Evolutionary conservation across 2,329 filamentous ascomycete genomes (phyloP).

Genomic region (Allantophomopsis cytisporea): DNA sequence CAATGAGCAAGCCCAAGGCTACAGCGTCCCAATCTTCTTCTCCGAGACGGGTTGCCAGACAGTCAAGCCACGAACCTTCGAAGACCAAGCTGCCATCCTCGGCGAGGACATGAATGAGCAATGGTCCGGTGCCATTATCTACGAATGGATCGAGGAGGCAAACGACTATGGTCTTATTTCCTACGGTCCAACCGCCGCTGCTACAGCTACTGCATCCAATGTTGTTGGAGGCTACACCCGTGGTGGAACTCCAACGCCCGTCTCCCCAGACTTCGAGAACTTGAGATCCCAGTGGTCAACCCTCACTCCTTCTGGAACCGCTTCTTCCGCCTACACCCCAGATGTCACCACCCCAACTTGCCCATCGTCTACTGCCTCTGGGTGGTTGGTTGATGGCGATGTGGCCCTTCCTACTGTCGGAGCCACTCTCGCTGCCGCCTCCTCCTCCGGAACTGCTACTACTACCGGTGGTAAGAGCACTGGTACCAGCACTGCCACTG

Average conservation of each 20-base stretch:
- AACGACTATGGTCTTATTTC: constrained; percentile 74
- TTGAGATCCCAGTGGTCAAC: constrained; percentile 66
- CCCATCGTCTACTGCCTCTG: constrained; percentile 51
- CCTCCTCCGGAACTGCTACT: constrained; percentile 3
- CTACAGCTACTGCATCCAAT: constrained; percentile 35
- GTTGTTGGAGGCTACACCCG: constrained; percentile 54
- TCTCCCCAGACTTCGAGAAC: constrained; percentile 66
- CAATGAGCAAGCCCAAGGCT: constrained; percentile 50
- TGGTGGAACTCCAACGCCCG: constrained; percentile 59
- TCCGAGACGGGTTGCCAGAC: constrained; percentile 79
- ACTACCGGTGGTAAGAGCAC: constrained; percentile 4
- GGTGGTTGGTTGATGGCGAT: constrained; percentile 63
- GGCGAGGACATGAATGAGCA: constrained; percentile 55
- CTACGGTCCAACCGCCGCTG: constrained; percentile 50
- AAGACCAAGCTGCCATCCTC: constrained; percentile 67
- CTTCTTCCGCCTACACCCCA: constrained; percentile 50
- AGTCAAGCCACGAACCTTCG: constrained; percentile 45
- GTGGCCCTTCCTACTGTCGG: constrained; percentile 58
- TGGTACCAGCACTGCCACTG: constrained; percentile 15
- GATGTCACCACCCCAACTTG: constrained; percentile 52
- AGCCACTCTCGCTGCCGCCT: constrained; percentile 23
- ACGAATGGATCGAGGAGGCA: constrained; percentile 79
- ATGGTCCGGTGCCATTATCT: constrained; percentile 69
- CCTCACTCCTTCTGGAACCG: constrained; percentile 54
- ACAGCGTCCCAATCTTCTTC: constrained; percentile 79